Evolutionary conservation across 371 early-diverging fungal species (phyloP), one percentile per base, ranked within the genome.

Genomic region (Globomyces sp.): DNA sequence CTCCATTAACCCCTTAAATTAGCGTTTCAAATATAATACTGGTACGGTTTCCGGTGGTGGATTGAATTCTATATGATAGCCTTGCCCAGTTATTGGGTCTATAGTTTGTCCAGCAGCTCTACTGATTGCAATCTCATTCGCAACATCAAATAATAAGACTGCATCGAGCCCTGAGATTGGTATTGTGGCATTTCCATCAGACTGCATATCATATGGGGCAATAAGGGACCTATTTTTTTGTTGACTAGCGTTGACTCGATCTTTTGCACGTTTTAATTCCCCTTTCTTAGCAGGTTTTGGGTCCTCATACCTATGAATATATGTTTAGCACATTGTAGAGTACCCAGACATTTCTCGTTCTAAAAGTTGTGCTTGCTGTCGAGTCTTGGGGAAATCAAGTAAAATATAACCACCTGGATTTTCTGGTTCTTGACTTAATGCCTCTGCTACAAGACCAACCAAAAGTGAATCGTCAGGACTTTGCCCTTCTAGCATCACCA

Each of bases 271-370:
- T 63, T 85, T 85, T 3, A 80, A 71, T 58, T 78, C 75, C 10
- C 82, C 80, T 37, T 71, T 77, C 67, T 83, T 83, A 13, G 79
- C 71, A 3, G 82, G 80, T 58, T 83, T 83, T 1, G 82, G 83
- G 55, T 85, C 85, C 66, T 85, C 85, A 63, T 83, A 83, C 4
- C 55, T 51, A 51, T 24, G 24, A 24, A 24, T 24, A 24, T 24
- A 24, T 34, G 5, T 51, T 46, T 81, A 80, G 51, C 1, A 52
- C 4, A 46, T 10, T 59, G 45, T 46, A 40, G 40, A 13, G 10
- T 78, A 51, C 51, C 85, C 85, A 13, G 82, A 77, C 6, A 85
- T 70, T 57, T 83, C 82, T 58, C 70, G 70, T 60, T 85, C 85
- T 1, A 85, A 67, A 3, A 83, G 72, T 62, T 74, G 78, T 0